phyloP scores from a whole-genome alignment of 106 monocot species.

The Gastrodia elata region DNA sequence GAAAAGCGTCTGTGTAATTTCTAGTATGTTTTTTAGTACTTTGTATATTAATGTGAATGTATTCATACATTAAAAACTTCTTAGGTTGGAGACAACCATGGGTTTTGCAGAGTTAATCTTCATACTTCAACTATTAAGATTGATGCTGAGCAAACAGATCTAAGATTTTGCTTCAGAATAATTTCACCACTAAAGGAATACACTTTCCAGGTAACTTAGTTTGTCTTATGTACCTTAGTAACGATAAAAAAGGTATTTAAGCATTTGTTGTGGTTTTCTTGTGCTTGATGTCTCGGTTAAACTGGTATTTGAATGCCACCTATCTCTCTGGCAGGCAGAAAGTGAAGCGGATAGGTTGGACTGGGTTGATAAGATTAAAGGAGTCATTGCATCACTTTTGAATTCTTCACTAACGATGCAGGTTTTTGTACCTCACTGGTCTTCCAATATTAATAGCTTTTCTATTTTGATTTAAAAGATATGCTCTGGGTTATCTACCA shows the following conservation, averaged over 20 bases:
- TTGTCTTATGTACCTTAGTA: neutral
- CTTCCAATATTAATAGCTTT: neutral
- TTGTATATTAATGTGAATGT: neutral
- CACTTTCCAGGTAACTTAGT: slow-evolving; percentile 75
- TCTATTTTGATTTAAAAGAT: neutral
- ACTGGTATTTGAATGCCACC: neutral
- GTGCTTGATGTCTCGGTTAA: neutral
- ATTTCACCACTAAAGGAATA: slow-evolving; percentile 72
- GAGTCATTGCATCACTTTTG: slow-evolving; percentile 85
- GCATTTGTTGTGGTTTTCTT: neutral
- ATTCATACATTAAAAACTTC: slow-evolving; percentile 14
- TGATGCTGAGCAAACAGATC: slow-evolving; percentile 79
- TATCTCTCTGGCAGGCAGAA: slow-evolving; percentile 56
- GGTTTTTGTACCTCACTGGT: slow-evolving; percentile 25
- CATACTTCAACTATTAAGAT: slow-evolving; percentile 89
- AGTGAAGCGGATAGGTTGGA: slow-evolving; percentile 68
- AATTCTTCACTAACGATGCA: slow-evolving; percentile 51
- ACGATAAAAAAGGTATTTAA: neutral
- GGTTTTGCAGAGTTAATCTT: slow-evolving; percentile 68
- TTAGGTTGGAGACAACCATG: slow-evolving; percentile 49
- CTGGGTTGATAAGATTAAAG: slow-evolving; percentile 94
- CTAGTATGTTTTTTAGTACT: neutral
- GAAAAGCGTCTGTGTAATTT: neutral
- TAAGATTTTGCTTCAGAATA: slow-evolving; percentile 97
- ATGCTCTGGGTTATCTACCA: neutral